Conservation (phyloP, 257 asterid genomes). For the Fraxinus pennsylvanica region DNA sequence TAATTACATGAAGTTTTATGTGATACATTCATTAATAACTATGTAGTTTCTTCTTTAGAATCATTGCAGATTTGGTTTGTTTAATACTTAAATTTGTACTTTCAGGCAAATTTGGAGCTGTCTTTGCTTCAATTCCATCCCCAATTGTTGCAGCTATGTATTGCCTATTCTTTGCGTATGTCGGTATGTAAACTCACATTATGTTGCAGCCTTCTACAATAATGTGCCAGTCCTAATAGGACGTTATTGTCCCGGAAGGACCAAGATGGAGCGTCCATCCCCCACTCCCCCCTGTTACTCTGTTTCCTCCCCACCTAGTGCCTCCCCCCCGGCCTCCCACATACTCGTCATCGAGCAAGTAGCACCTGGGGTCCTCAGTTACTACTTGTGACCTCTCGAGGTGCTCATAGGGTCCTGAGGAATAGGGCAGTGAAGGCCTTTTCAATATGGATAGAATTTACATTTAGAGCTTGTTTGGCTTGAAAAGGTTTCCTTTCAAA, state of each 20-base stretch:
- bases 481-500: neutral
- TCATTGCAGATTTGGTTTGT: neutral
- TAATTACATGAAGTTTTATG: neutral
- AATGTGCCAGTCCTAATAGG: neutral
- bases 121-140: slow-evolving; percentile 93
- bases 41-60: neutral
- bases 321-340: neutral
- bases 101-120: slow-evolving; percentile 94
- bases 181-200: slow-evolving; percentile 51
- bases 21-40: neutral
- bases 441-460: neutral
- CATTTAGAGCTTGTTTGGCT: neutral
- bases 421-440: neutral
- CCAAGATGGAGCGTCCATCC: neutral
- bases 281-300: no score
- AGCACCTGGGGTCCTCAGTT: neutral
- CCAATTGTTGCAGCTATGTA: slow-evolving; percentile 89
- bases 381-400: neutral
- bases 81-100: neutral
- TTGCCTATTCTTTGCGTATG: slow-evolving; percentile 90
- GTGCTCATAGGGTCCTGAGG: no score
- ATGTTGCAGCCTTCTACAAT: neutral
- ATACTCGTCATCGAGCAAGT: neutral
- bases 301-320: no score
- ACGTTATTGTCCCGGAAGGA: neutral